Evolutionary conservation across 2,329 filamentous ascomycete species (phyloP).

Genomic region (Phialocephala subalpina): DNA sequence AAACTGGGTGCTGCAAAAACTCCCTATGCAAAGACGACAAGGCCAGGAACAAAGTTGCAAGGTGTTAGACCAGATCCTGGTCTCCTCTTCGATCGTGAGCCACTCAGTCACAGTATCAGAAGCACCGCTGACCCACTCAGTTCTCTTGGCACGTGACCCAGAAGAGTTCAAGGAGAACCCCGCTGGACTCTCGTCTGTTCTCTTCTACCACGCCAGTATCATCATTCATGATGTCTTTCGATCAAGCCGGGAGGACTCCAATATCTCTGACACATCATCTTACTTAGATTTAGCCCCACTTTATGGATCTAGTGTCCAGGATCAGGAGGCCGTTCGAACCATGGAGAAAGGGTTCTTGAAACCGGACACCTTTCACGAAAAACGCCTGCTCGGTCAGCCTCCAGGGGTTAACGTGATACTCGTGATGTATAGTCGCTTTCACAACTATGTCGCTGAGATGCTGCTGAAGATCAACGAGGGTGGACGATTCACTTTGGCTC

Average conservation of each 20-base stretch:
- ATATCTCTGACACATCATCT: conserved; percentile 41
- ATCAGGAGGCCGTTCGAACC: conserved; percentile 64
- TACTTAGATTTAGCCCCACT: conserved; percentile 56
- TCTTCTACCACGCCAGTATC: conserved; percentile 59
- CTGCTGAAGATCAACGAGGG: conserved; percentile 84
- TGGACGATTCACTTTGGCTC: conserved; percentile 67
- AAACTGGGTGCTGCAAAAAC: conserved; percentile 72
- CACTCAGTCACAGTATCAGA: not conserved
- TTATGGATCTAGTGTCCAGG: conserved; percentile 51
- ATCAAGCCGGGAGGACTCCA: conserved; percentile 26
- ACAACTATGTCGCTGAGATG: conserved; percentile 84
- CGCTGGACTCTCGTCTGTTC: conserved; percentile 53
- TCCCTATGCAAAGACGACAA: conserved; percentile 70
- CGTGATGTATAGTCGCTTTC: conserved; percentile 83
- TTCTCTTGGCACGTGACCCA: conserved; percentile 52
- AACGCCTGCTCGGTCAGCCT: conserved; percentile 72
- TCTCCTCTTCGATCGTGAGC: conserved; percentile 62
- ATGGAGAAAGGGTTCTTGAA: conserved; percentile 76
- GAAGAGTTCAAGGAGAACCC: conserved; percentile 46
- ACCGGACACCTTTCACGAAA: conserved; percentile 74
- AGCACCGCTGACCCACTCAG: not conserved
- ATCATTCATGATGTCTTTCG: conserved; percentile 61
- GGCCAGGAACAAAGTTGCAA: conserved; percentile 63
- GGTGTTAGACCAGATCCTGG: conserved; percentile 69
- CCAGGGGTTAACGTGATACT: conserved; percentile 74